Conservation (phyloP, 2,329 filamentous ascomycete genomes). For the Phyllosticta citribraziliensis region DNA sequence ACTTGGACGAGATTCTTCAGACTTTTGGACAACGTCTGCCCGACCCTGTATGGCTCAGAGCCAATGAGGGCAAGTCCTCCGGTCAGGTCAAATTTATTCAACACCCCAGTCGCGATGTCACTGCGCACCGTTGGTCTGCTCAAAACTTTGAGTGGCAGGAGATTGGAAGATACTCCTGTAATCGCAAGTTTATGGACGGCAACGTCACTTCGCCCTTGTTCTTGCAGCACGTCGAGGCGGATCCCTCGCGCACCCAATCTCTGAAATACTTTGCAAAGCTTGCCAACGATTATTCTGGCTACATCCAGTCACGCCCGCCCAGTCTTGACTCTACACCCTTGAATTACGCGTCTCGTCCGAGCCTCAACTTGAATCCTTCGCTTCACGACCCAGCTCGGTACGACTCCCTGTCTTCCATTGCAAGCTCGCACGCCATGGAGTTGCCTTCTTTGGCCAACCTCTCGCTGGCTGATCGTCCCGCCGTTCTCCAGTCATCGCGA, state of each 20-base stretch:
- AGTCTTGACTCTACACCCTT: neutral
- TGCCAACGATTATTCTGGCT: conserved; percentile 16
- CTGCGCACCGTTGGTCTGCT: conserved; percentile 37
- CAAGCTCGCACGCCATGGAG: neutral
- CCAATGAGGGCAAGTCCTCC: conserved; percentile 23
- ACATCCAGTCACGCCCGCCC: neutral
- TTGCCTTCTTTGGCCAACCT: conserved; percentile 1
- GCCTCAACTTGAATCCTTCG: neutral
- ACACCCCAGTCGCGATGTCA: conserved; percentile 38
- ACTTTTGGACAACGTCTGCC: conserved; percentile 34
- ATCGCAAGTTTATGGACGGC: conserved; percentile 33
- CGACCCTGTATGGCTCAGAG: conserved; percentile 29
- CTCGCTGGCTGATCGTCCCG: neutral
- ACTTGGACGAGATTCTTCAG: conserved; percentile 20
- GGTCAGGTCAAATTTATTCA: conserved; percentile 37
- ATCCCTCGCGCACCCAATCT: conserved; percentile 21
- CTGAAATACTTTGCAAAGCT: conserved; percentile 34
- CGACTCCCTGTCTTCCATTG: conserved; percentile 1
- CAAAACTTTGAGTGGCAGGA: conserved; percentile 34
- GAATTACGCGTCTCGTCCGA: neutral
- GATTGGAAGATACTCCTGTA: conserved; percentile 35
- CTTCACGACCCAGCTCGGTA: neutral
- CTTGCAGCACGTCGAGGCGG: conserved; percentile 16
- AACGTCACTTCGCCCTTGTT: neutral
- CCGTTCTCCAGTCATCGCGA: neutral